Percentiles rank a stretch among this genome's conserved stretches.
Conservation (phyloP, 2,329 filamentous ascomycete genomes). For the Myriangium duriaei region DNA sequence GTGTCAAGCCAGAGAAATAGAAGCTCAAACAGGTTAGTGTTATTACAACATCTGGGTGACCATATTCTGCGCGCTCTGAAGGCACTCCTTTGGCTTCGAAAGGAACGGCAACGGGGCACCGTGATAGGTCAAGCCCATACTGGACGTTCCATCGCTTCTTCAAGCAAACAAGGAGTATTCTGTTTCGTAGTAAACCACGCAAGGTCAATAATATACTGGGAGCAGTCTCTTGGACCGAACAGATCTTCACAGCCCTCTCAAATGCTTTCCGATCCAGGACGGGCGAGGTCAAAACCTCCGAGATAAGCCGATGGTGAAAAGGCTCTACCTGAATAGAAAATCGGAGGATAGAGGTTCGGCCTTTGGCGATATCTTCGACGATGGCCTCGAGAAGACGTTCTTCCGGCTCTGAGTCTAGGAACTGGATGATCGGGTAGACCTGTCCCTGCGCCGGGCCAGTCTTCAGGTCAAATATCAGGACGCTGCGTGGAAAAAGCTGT, state of each 20-base stretch:
- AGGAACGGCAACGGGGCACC: slow-evolving; percentile 53
- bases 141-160: slow-evolving; percentile 56
- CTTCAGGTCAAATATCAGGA: slow-evolving; percentile 38
- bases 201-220: slow-evolving; percentile 39
- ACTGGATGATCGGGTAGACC: slow-evolving; percentile 48
- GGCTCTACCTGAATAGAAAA: background rate
- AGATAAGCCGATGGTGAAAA: slow-evolving; percentile 11
- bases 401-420: slow-evolving; percentile 34
- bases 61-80: slow-evolving; percentile 50
- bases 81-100: slow-evolving; percentile 55
- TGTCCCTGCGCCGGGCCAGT: too few relatives aligned
- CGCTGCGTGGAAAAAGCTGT: slow-evolving; percentile 28
- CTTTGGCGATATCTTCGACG: slow-evolving; percentile 22
- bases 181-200: slow-evolving; percentile 48
- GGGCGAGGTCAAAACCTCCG: background rate
- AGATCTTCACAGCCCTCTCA: slow-evolving; percentile 1
- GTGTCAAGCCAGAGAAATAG: slow-evolving; percentile 48
- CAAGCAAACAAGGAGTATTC: slow-evolving; percentile 46
- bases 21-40: slow-evolving; percentile 53
- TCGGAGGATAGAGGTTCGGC: slow-evolving; percentile 11
- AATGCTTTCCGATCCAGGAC: slow-evolving; percentile 1
- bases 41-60: slow-evolving; percentile 56
- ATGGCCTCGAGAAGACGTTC: slow-evolving; percentile 20
- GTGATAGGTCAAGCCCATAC: slow-evolving; percentile 34
- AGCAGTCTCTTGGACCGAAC: background rate